A percentile compares a stretch with the other conserved stretches of the same genome.
Evolutionary conservation across 192 early-diverging fungal species (phyloP).

Genomic region (Entomortierella chlamydospora): DNA sequence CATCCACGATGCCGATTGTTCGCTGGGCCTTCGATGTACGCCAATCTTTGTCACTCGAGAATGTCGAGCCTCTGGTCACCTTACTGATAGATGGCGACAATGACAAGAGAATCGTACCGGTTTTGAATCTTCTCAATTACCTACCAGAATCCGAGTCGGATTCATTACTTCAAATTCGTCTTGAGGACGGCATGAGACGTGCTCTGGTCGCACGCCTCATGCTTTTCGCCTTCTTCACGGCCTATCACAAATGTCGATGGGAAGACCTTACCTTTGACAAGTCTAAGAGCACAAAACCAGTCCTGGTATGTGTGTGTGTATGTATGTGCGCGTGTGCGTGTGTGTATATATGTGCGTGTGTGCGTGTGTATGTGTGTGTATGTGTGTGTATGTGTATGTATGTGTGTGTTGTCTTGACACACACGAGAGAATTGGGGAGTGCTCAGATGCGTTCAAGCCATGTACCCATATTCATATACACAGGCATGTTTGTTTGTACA

Average conservation of each 20-base stretch:
- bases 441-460: too few relatives aligned
- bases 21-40: constrained; percentile 54
- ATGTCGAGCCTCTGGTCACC: constrained; percentile 39
- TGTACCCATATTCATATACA: too few relatives aligned
- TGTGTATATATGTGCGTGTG: too few relatives aligned
- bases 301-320: constrained; percentile 26
- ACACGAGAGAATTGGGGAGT: too few relatives aligned
- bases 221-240: constrained; percentile 42
- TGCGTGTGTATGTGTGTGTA: too few relatives aligned
- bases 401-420: neutral
- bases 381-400: too few relatives aligned
- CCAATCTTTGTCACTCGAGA: constrained; percentile 43
- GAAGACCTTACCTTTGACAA: constrained; percentile 32
- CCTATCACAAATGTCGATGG: constrained; percentile 41
- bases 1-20: constrained; percentile 37
- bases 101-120: constrained; percentile 28
- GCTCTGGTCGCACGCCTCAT: constrained; percentile 41
- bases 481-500: too few relatives aligned
- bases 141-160: constrained; percentile 35
- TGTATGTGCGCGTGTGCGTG: too few relatives aligned
- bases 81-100: constrained; percentile 21
- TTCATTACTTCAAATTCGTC: constrained; percentile 15
- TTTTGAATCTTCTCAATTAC: constrained; percentile 46
- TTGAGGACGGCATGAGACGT: constrained; percentile 46
- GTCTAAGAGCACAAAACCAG: constrained; percentile 16